phyloP scores from a whole-genome alignment of 148 eudicot species.

The Nepenthes mirabilis region DNA sequence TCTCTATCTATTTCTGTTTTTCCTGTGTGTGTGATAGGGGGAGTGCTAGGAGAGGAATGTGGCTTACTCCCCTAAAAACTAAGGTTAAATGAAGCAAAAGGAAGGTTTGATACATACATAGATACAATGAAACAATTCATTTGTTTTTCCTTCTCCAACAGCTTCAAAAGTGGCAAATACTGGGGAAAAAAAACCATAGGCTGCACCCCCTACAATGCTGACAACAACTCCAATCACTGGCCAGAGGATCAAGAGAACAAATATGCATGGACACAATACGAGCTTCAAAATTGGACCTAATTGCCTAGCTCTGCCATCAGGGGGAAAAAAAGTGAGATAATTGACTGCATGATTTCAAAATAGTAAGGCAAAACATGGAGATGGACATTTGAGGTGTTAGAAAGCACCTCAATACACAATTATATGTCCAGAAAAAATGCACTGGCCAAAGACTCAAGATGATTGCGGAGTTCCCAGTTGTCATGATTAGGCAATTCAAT shows the following conservation, averaged over 20 bases:
- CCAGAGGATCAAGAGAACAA: conserved; percentile 46
- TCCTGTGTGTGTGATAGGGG: no score
- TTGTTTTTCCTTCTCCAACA: conserved; percentile 64
- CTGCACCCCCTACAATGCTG: conserved; percentile 53
- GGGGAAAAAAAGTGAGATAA: conserved; percentile 1
- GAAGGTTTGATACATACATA: conserved; percentile 32
- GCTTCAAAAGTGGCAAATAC: conserved; percentile 83
- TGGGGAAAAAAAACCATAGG: conserved; percentile 80
- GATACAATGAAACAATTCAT: conserved; percentile 52
- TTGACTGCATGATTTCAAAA: neutral
- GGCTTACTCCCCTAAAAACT: neutral
- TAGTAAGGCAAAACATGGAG: neutral
- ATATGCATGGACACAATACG: conserved; percentile 37
- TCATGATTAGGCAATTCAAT: conserved; percentile 45
- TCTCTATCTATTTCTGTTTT: neutral
- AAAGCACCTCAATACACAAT: conserved; percentile 51
- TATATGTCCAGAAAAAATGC: conserved; percentile 59
- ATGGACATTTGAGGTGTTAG: neutral
- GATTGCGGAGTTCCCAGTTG: conserved; percentile 44
- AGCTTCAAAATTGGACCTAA: conserved; percentile 79
- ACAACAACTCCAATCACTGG: conserved; percentile 41
- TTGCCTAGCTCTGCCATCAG: conserved; percentile 52
- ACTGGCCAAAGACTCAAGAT: conserved; percentile 85
- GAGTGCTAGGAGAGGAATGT: neutral
- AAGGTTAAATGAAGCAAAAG: neutral